Base-by-base conservation (phyloP, 345 rosid genomes). In the Anacardium occidentale region DNA sequence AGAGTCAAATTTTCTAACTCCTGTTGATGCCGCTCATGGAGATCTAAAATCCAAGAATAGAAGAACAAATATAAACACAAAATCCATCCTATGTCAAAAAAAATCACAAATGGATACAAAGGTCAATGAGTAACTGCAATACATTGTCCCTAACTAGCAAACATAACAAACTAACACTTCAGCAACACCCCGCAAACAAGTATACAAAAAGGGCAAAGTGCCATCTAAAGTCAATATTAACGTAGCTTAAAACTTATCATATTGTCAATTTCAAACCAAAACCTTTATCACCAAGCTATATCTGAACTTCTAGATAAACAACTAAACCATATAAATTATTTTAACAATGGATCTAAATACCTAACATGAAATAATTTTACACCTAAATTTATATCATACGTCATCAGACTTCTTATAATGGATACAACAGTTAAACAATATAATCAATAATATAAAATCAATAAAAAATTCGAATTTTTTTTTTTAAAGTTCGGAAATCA, bases 1-100 rank as follows among this genome's bases (percentile, higher is more conserved):
- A 93, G 55, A 11, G 97, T 87, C 74, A 93, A 71, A 72, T 85
- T 89, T 73, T 90, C 93, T 42, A 95, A 74, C 64, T 91, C 98
- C 55, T 78, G 83, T 70, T 72, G 89, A 74, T 92, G 96, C 84
- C 77, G 89, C 69, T 85, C 83, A 47, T 71, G 86, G 70, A 83
- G 66, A 76, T 79, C 98, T 94, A 84, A 7, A 37, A 74, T 83
- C 77, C 66, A 51, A 24, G 10, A 12, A 62, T 13, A 34, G 62
- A 66, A 24, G 10, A 21, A 65, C 14, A 58, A 11, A 65, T 44
- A 25, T 44, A 1, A 21, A 44, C 3, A 21, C 14, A 20, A 13
- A 44, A 62, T 52, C 12, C 3, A 34, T 32, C 18, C 37, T 2
- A 18, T 14, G 22, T 61, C n/a, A 29, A 29, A 57, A 13, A 11